Conservation (phyloP, 2,329 filamentous ascomycete species). For the Colletotrichum orchidophilum region DNA sequence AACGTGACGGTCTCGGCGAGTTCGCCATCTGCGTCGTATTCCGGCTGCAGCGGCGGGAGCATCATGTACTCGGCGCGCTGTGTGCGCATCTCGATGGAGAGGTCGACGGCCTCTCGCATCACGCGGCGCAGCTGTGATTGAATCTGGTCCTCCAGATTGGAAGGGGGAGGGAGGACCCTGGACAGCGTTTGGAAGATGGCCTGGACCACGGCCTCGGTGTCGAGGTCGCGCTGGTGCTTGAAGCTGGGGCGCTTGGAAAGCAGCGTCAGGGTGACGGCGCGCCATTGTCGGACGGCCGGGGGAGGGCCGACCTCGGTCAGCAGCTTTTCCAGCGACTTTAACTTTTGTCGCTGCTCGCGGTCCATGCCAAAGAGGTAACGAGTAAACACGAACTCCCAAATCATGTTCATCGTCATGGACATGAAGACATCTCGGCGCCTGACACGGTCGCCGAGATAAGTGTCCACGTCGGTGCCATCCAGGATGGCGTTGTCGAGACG, state of each 20-base stretch:
- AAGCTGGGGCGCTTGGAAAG: slow-evolving; percentile 85
- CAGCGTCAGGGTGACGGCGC: slow-evolving; percentile 91
- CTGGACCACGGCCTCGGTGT: slow-evolving; percentile 95
- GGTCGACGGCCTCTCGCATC: slow-evolving; percentile 85
- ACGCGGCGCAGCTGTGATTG: slow-evolving; percentile 87
- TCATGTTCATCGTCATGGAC: slow-evolving; percentile 98
- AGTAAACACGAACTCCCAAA: slow-evolving; percentile 99
- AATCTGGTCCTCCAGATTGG: slow-evolving; percentile 81
- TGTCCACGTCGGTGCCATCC: slow-evolving; percentile 92
- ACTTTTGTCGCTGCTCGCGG: slow-evolving; percentile 94
- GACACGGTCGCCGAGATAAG: slow-evolving; percentile 87
- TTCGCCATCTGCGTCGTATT: slow-evolving; percentile 94
- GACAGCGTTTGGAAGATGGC: slow-evolving; percentile 86
- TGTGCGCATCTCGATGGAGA: slow-evolving; percentile 96
- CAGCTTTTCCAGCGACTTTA: slow-evolving; percentile 94
- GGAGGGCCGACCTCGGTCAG: slow-evolving; percentile 87
- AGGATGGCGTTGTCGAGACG: slow-evolving; percentile 93
- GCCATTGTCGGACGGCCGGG: slow-evolving; percentile 95
- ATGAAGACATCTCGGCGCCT: slow-evolving; percentile 94
- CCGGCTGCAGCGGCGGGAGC: slow-evolving; percentile 92
- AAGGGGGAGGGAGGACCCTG: slow-evolving; percentile 86
- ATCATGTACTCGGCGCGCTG: slow-evolving; percentile 98
- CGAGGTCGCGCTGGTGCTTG: slow-evolving; percentile 81
- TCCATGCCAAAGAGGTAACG: slow-evolving; percentile 99
- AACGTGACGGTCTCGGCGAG: slow-evolving; percentile 88